Base-by-base conservation (phyloP, 164 flowering plant genomes). In the Aristolochia californica region DNA sequence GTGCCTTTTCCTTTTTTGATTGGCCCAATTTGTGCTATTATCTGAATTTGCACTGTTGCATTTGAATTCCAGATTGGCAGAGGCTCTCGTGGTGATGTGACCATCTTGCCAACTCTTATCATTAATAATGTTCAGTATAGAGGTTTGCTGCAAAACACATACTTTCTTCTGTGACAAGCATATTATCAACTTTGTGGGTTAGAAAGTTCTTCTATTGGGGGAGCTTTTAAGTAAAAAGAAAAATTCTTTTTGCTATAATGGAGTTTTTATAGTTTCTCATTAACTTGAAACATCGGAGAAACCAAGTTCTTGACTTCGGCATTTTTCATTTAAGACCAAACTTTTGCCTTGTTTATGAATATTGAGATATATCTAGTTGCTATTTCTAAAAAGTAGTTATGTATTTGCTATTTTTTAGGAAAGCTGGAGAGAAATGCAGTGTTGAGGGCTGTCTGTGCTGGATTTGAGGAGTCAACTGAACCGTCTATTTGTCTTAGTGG, bases 71-170 rank as follows among this genome's bases (percentile, higher is more conserved):
- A 90, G 97, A 76, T 85, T 69, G 97, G 97, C 5, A 72, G 68
- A 66, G 97, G 96, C 66, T 70, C 85, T 57, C 96, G 94, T 48
- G 89, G 97, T 13, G 97, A 91, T 68, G 84, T 91, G 59, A 83
- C 97, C 62, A 91, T 91, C 71, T 79, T 91, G 77, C 97, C 97
- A 44, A 91, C 97, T 22, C 67, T 91, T 66, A 87, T 91, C 43
- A 76, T 91, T 50, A 91, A 91, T 55, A 66, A 85, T 61, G 83
- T 74, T n/a, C 97, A 91, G 58, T 91, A 88, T 72, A 76, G 97
- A 84, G 97, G 97, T 87, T 66, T 49, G 79, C 70, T 21, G 10
- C 9, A 13, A 20, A 27, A 52, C 40, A 13, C n/a, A 5, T 23
- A 5, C 12, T 59, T 13, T 15, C 22, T 48, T 30, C 16, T 18